Conservation (phyloP, 805 yeast species). For the Candida sonorensis region DNA sequence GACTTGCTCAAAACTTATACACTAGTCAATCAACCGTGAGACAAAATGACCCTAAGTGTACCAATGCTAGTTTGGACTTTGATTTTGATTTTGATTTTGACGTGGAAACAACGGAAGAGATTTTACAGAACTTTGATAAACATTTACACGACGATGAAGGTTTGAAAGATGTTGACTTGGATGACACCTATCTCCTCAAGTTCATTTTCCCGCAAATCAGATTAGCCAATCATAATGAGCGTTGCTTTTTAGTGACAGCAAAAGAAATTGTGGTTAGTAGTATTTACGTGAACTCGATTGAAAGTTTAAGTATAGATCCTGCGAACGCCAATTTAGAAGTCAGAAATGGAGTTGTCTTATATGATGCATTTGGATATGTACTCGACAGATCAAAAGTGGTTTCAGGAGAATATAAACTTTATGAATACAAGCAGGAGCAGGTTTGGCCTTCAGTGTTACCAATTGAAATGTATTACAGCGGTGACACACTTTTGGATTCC, state of each 20-base stretch:
- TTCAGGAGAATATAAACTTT: constrained; percentile 28
- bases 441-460: constrained; percentile 69
- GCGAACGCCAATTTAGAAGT: constrained; percentile 43
- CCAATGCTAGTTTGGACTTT: constrained; percentile 7
- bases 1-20: constrained; percentile 23
- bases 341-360: constrained; percentile 47
- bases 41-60: constrained; percentile 4
- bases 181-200: constrained; percentile 45
- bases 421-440: constrained; percentile 20
- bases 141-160: constrained; percentile 33
- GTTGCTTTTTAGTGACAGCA: constrained; percentile 47
- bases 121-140: constrained; percentile 44
- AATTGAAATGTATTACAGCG: constrained; percentile 51
- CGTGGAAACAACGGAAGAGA: constrained; percentile 12
- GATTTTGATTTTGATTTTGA: constrained; percentile 13
- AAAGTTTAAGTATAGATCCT: constrained; percentile 30
- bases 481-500: constrained; percentile 34
- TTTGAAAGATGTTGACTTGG: constrained; percentile 15
- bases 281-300: constrained; percentile 36
- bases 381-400: constrained; percentile 32
- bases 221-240: constrained; percentile 34
- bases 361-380: constrained; percentile 50
- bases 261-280: constrained; percentile 54
- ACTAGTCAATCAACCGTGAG: constrained; percentile 6
- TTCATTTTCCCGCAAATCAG: constrained; percentile 83